Percentiles rank a stretch among this genome's conserved stretches.
Evolutionary conservation across 495 filamentous ascomycete genomes (phyloP).

Genomic region (Hyaloscypha bicolor): DNA sequence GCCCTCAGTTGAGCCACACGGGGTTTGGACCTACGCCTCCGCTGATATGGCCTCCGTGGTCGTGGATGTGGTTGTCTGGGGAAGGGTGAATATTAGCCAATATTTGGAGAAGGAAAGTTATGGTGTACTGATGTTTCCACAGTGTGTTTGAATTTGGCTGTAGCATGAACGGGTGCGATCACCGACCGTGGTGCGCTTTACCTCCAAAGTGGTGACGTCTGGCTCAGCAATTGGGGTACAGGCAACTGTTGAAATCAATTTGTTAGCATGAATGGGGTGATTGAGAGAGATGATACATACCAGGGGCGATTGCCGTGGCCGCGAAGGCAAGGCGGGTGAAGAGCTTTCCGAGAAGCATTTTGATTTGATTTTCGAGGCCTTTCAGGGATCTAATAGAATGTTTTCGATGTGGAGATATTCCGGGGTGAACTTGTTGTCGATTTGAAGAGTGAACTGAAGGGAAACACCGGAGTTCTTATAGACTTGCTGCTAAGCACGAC

Average conservation of each 20-base stretch:
- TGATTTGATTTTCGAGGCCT: background rate
- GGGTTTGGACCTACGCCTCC: no score
- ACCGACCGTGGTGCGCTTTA: background rate
- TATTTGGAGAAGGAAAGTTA: no score
- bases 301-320: background rate
- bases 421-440: background rate
- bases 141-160: background rate
- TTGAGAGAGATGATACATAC: background rate
- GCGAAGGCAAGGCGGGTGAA: background rate
- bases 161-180: background rate
- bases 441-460: background rate
- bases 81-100: background rate
- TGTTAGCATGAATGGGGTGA: background rate
- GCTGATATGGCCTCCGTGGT: background rate
- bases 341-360: background rate
- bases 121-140: background rate
- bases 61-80: background rate
- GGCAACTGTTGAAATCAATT: background rate
- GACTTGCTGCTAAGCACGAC: background rate
- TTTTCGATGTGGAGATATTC: background rate
- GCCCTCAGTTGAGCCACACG: no score
- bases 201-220: background rate
- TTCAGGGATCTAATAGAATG: no score
- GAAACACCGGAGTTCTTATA: background rate
- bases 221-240: background rate